These are phyloP conservation scores for Trichoderma sp. DNA, from an alignment of 2,329 filamentous ascomycete genomes.

Conservation along the genomic window DNA sequence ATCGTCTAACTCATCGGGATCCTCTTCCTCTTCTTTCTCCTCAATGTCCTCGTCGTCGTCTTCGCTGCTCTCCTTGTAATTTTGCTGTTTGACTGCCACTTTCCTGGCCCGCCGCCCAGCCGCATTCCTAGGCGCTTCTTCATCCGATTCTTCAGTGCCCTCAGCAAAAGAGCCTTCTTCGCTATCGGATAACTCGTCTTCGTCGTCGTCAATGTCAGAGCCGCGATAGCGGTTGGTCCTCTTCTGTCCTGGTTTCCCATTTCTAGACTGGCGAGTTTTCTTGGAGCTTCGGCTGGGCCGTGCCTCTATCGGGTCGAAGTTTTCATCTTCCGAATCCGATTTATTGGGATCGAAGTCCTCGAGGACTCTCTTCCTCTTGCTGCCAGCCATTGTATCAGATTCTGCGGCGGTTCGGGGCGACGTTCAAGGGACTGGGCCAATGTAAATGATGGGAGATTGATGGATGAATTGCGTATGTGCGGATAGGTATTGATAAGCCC, in stretches of 20 bases:
- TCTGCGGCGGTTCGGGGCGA: not conserved
- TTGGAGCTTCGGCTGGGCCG: conserved; percentile 43
- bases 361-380: conserved; percentile 56
- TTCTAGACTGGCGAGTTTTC: conserved; percentile 41
- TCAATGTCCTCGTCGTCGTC: conserved; percentile 34
- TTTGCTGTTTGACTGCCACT: conserved; percentile 45
- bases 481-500: not conserved
- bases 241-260: conserved; percentile 35
- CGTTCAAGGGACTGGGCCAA: not conserved
- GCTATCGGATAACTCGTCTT: conserved; percentile 55
- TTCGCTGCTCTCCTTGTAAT: conserved; percentile 47
- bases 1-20: conserved; percentile 26
- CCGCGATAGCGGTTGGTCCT: conserved; percentile 50
- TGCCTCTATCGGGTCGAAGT: conserved; percentile 57
- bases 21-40: conserved; percentile 27
- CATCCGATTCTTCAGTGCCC: conserved; percentile 41
- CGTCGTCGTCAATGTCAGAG: conserved; percentile 62
- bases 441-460: not conserved
- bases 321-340: conserved; percentile 64
- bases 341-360: conserved; percentile 64
- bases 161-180: conserved; percentile 50
- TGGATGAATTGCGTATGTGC: not conserved
- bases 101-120: conserved; percentile 51
- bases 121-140: conserved; percentile 44
- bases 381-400: conserved; percentile 31